Conservation (phyloP, 2,329 filamentous ascomycete genomes). For the Dactylellina leptospora region DNA sequence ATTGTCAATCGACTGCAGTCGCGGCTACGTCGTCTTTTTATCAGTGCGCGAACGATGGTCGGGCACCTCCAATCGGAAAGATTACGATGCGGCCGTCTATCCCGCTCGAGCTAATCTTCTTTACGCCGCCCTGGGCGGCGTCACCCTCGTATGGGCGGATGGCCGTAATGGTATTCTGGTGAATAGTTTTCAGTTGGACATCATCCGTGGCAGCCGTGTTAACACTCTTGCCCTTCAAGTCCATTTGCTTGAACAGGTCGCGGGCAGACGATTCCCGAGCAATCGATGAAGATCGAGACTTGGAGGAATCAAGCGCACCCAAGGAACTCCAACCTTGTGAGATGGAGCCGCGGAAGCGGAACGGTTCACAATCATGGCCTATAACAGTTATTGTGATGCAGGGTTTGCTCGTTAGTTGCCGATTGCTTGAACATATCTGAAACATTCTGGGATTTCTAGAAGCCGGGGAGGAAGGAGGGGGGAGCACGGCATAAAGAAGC, state of each 20-base stretch:
- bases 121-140: constrained; percentile 70
- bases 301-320: constrained; percentile 75
- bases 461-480: constrained; percentile 4
- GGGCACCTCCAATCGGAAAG: constrained; percentile 60
- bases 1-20: not conserved
- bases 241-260: constrained; percentile 99
- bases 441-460: constrained; percentile 45
- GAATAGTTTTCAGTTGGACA: constrained; percentile 90
- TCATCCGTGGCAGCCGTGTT: constrained; percentile 73
- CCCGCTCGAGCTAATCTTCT: constrained; percentile 84
- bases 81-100: constrained; percentile 84
- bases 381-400: constrained; percentile 18
- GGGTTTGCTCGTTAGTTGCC: constrained; percentile 37
- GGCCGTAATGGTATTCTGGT: constrained; percentile 91
- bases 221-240: constrained; percentile 83
- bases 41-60: constrained; percentile 43
- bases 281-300: constrained; percentile 51
- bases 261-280: constrained; percentile 75
- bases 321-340: constrained; percentile 79
- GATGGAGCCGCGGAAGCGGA: constrained; percentile 82
- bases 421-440: constrained; percentile 28
- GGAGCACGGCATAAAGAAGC: constrained; percentile 31
- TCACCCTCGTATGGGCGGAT: constrained; percentile 74
- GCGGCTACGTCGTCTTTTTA: constrained; percentile 9
- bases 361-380: constrained; percentile 77